These are phyloP conservation scores for Arthrobotrys iridis DNA, from an alignment of 2,329 filamentous ascomycete genomes.

Conservation along the genomic window DNA sequence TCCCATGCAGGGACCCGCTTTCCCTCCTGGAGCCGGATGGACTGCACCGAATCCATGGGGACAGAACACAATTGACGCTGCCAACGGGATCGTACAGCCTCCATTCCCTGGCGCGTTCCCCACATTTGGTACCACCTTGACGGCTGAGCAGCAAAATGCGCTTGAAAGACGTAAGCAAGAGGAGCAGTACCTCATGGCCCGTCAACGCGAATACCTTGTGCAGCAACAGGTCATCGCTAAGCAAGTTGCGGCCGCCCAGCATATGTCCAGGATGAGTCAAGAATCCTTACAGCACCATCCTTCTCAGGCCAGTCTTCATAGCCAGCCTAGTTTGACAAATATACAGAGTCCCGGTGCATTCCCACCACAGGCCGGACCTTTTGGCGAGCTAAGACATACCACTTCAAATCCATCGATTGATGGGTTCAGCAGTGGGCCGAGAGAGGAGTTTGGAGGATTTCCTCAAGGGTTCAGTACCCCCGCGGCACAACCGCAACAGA, in stretches of 20 bases:
- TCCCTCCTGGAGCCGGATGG: constrained; percentile 49
- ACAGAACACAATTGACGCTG: constrained; percentile 60
- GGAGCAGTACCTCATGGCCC: constrained; percentile 95
- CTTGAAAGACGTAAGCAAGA: constrained; percentile 96
- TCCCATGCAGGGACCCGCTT: constrained; percentile 85
- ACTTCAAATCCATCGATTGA: constrained; percentile 49
- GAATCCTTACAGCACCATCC: constrained; percentile 86
- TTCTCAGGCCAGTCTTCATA: constrained; percentile 94
- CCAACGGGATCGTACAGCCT: constrained; percentile 74
- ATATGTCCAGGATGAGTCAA: constrained; percentile 67
- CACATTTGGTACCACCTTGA: constrained; percentile 94
- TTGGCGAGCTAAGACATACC: constrained; percentile 49
- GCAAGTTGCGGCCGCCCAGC: constrained; percentile 75
- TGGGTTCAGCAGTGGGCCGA: constrained; percentile 4
- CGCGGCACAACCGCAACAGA: constrained; percentile 29
- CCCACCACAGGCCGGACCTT: constrained; percentile 56
- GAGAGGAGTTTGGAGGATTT: constrained; percentile 43
- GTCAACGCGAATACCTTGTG: constrained; percentile 91
- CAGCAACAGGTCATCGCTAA: constrained; percentile 77
- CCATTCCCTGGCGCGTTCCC: constrained; percentile 94
- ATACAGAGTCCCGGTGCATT: constrained; percentile 66
- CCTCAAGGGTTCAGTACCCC: constrained; percentile 40
- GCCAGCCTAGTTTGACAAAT: constrained; percentile 94
- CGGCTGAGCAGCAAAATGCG: constrained; percentile 97
- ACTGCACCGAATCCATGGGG: constrained; percentile 61